phyloP scores from a whole-genome alignment of 2,329 filamentous ascomycete genomes.

The Leptographium wingfieldii region DNA sequence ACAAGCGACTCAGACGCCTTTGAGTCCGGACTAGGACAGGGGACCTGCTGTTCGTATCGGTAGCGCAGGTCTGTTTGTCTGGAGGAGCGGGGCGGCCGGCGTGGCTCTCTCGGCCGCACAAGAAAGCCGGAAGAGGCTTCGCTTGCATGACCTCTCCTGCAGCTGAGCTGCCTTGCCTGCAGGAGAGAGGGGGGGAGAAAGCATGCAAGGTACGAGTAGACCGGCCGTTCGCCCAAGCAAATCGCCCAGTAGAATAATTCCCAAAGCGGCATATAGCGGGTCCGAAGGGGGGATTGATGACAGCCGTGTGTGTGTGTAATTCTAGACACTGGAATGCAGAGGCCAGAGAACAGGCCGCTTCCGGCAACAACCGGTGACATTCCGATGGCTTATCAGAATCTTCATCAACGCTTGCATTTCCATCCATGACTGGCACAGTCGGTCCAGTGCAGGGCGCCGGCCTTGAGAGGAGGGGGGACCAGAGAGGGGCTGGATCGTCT shows the following conservation, averaged over 20 bases:
- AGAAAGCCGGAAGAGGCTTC: neutral
- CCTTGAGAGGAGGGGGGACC: too few relatives aligned
- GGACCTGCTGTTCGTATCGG: neutral
- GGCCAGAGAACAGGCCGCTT: conserved; percentile 4
- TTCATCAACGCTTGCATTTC: neutral
- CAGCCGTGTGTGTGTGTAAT: neutral
- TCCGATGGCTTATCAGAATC: neutral
- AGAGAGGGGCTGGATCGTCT: too few relatives aligned
- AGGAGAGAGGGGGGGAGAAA: neutral
- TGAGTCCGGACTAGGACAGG: neutral
- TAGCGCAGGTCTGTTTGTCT: neutral
- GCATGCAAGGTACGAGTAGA: neutral
- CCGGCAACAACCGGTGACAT: conserved; percentile 6
- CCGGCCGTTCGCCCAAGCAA: neutral
- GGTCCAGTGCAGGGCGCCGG: neutral
- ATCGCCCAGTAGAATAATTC: neutral
- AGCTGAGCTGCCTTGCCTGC: neutral
- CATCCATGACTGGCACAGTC: neutral
- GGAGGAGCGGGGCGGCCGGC: neutral
- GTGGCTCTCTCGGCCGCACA: neutral
- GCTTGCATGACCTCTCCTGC: neutral
- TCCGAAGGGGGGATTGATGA: neutral
- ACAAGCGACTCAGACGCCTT: neutral
- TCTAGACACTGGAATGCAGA: neutral
- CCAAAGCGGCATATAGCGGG: neutral